A percentile compares a stretch with the other conserved stretches of the same genome.
Evolutionary conservation across 805 yeast genomes (phyloP).

Genomic region (Cyberlindnera petersonii): DNA sequence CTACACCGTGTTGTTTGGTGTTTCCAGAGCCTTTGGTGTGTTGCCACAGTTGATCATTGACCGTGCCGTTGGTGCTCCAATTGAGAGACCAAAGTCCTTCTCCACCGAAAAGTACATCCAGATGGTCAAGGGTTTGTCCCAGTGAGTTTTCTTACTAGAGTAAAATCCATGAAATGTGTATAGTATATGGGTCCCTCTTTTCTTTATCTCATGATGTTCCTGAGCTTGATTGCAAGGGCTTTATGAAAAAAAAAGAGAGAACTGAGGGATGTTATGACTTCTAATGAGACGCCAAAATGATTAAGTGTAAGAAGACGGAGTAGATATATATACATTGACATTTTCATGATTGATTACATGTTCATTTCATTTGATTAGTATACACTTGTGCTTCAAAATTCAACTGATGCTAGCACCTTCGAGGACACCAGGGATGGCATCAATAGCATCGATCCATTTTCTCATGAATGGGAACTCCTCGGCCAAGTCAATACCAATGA

Average conservation of each 20-base stretch:
- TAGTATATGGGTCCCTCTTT: too few relatives aligned
- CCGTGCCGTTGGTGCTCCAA: conserved; percentile 77
- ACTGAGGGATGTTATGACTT: conserved; percentile 9
- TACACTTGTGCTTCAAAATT: too few relatives aligned
- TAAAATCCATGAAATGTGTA: not conserved
- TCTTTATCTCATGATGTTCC: too few relatives aligned
- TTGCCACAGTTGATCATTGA: conserved; percentile 81
- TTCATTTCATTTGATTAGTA: too few relatives aligned
- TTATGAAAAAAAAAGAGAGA: not conserved
- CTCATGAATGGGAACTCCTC: conserved; percentile 36
- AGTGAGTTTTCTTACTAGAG: conserved; percentile 15
- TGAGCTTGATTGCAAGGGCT: too few relatives aligned
- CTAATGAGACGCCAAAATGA: conserved; percentile 6
- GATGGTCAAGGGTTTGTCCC: conserved; percentile 51
- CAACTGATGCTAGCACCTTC: too few relatives aligned
- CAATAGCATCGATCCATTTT: conserved; percentile 39
- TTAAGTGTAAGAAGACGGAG: too few relatives aligned
- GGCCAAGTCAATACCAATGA: conserved; percentile 30
- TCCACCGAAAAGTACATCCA: conserved; percentile 89
- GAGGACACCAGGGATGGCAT: conserved; percentile 32
- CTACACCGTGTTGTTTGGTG: conserved; percentile 86
- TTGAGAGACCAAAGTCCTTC: conserved; percentile 91
- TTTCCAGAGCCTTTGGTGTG: conserved; percentile 82
- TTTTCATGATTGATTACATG: too few relatives aligned
- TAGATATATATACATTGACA: not conserved